These are phyloP conservation scores for Phaeosphaeria sp. DNA, from an alignment of 2,329 filamentous ascomycete species.

Conservation along the genomic window DNA sequence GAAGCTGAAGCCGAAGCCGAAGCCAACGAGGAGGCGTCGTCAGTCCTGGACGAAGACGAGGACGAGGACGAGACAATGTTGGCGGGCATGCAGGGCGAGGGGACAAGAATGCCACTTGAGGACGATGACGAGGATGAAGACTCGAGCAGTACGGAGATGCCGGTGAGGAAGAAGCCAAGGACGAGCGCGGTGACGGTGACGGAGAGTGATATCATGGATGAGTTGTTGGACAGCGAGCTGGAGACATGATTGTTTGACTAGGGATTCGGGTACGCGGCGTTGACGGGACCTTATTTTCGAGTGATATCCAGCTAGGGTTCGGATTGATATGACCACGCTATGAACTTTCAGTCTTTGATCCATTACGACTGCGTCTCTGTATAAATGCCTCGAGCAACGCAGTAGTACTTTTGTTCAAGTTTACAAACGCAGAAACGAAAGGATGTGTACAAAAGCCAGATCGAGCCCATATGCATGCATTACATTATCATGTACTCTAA, in stretches of 20 bases:
- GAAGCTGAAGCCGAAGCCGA: conserved; percentile 3
- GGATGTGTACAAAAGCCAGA: too few species aligned
- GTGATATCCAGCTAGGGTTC: background rate
- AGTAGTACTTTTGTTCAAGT: too few species aligned
- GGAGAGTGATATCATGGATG: background rate
- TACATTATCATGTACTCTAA: background rate
- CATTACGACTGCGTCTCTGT: too few species aligned
- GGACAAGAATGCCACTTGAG: conserved; percentile 43
- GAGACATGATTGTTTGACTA: too few species aligned
- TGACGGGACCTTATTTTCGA: background rate
- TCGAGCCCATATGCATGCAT: background rate
- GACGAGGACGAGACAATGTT: conserved; percentile 42
- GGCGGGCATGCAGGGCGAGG: conserved; percentile 42
- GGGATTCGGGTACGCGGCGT: too few species aligned
- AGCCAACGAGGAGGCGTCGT: conserved; percentile 16
- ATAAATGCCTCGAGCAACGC: too few species aligned
- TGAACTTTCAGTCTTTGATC: too few species aligned
- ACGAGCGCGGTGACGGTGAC: background rate
- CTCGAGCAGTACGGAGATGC: conserved; percentile 27
- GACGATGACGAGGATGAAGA: conserved; percentile 29
- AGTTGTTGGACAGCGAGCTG: background rate
- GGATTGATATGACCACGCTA: too few species aligned
- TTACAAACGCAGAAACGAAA: too few species aligned
- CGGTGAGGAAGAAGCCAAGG: background rate
- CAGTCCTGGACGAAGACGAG: conserved; percentile 22